phyloP scores from a whole-genome alignment of 257 asterid species.

The Ehretia macrophylla region DNA sequence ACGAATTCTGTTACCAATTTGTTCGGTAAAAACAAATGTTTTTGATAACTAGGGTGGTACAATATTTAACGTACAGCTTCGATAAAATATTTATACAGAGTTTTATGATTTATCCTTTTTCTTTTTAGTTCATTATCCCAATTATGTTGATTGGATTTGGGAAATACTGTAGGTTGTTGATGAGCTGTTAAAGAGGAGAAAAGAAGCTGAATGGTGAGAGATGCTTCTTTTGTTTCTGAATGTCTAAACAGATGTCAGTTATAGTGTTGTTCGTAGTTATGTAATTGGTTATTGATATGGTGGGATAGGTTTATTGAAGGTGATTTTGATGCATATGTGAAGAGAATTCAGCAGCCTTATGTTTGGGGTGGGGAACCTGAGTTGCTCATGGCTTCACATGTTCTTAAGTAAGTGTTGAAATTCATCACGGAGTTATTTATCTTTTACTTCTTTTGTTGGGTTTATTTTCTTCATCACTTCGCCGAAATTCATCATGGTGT shows the following conservation, averaged over 20 bases:
- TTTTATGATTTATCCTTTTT: too few species aligned
- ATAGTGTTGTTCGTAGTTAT: neutral
- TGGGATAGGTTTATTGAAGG: constrained; percentile 64
- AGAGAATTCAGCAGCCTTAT: constrained; percentile 62
- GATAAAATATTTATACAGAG: too few species aligned
- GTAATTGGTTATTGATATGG: neutral
- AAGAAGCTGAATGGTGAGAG: constrained; percentile 70
- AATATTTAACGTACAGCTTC: too few species aligned
- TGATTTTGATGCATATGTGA: constrained; percentile 71
- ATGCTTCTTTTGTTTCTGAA: neutral
- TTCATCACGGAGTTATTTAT: too few species aligned
- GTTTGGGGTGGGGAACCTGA: constrained; percentile 97
- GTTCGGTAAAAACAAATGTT: too few species aligned
- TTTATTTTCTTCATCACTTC: neutral
- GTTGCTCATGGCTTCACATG: constrained; percentile 80
- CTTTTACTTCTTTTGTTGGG: neutral
- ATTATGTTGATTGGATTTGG: neutral
- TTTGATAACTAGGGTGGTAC: too few species aligned
- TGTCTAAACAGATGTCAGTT: neutral
- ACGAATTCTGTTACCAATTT: too few species aligned
- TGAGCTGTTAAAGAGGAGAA: constrained; percentile 73
- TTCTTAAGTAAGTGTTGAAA: constrained; percentile 52
- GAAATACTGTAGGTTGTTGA: constrained; percentile 57
- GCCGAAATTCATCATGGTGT: too few species aligned
- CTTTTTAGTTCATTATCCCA: neutral